A percentile compares a stretch with the other conserved stretches of the same genome.
These are phyloP conservation scores for Castanea mollissima DNA, from an alignment of 306 rosid genomes.

Conservation along the genomic window DNA sequence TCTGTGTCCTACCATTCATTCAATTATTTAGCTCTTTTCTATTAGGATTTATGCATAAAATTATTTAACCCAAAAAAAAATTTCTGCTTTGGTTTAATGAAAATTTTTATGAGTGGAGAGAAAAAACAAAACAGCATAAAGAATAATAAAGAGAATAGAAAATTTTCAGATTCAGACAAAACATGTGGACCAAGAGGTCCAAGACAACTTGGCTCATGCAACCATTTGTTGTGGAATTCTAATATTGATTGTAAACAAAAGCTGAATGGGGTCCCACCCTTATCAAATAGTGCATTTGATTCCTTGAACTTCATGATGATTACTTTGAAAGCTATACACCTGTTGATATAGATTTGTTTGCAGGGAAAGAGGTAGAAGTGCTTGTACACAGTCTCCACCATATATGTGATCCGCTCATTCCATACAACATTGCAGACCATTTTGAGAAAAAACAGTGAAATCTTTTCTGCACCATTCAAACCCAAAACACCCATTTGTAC, in stretches of 20 bases:
- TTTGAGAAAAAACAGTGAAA: too few species aligned
- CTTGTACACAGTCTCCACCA: constrained; percentile 21
- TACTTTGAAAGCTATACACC: constrained; percentile 15
- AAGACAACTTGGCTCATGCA: constrained; percentile 21
- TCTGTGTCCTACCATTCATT: too few species aligned
- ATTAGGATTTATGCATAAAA: too few species aligned
- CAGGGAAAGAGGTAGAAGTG: not conserved
- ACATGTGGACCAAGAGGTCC: constrained; percentile 15
- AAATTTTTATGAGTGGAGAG: not conserved
- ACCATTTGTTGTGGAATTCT: constrained; percentile 30
- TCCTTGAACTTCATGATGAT: constrained; percentile 22
- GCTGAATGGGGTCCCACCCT: constrained; percentile 36
- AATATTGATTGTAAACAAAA: constrained; percentile 21
- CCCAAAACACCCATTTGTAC: too few species aligned
- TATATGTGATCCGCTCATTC: constrained; percentile 16
- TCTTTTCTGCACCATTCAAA: too few species aligned
- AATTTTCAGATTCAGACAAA: too few species aligned
- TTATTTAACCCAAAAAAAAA: not conserved
- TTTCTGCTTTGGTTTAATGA: not conserved
- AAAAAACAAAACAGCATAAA: constrained; percentile 7
- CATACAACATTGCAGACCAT: not conserved
- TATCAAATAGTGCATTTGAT: constrained; percentile 19
- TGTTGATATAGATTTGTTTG: constrained; percentile 3
- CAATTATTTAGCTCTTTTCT: too few species aligned
- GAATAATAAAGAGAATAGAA: not conserved